Evolutionary conservation across 768 basidiomycete genomes (phyloP), one percentile per base, ranked within the genome.

Genomic region (Hygrocybe punicea): DNA sequence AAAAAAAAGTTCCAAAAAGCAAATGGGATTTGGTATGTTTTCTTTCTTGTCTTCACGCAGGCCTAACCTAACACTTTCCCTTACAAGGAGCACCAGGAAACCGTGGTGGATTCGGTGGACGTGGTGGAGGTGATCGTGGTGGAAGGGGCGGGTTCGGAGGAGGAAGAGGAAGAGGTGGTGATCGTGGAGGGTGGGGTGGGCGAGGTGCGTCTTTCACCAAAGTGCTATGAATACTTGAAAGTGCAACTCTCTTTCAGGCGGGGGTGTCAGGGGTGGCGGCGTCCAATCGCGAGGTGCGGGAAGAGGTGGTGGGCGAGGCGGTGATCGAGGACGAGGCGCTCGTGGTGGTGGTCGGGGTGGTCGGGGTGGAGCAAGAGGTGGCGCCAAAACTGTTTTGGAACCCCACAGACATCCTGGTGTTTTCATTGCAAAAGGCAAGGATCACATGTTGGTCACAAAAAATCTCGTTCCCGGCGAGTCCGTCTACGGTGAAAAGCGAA

Each of bases 401-500:
- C 94, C 96, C 0, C 97, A 99, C 78, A 82, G 89, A 68, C 97
- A 99, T 72, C 75, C 85, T 34, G 97, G 97, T 50, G 83, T 99
- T 52, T 99, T 98, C 78, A 89, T 99, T 67, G 97, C 97, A 57
- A 91, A 91, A 72, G 95, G 94, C 72, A 98, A 99, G 76, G 97
- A 98, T 67, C 87, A 91, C 66, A 83, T 98, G 74, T 78, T 99
- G 62, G 97, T 99, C 73, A 98, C 97, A 37, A 93, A 94, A 77
- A 98, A 98, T 74, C 83, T 99, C 70, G 93, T 91, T 39, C 97
- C 97, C 1, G 97, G 97, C 46, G 97, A 98, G 69, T 89, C 90
- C 6, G 96, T 99, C 9, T 99, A 99, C 71, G 97, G 97, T 59
- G 97, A 99, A 75, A 99, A 99, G 79, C 82, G 96, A 69, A 93